These are phyloP conservation scores for Alternaria consortialis DNA, from an alignment of 2,329 filamentous ascomycete species.

Conservation along the genomic window DNA sequence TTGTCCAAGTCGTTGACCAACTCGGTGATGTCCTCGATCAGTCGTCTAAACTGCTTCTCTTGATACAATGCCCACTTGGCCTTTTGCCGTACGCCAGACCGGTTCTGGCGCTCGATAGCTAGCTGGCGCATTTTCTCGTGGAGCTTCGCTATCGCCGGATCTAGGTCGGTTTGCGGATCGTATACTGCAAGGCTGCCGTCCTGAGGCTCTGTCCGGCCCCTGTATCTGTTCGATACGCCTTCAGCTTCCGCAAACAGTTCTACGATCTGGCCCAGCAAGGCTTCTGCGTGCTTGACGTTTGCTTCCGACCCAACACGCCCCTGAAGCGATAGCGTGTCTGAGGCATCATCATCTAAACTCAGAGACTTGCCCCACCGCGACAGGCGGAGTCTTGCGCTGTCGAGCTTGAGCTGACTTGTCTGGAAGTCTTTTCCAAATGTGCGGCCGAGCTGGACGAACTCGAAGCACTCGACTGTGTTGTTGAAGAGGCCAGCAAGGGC, in stretches of 20 bases:
- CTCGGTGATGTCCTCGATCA: too few relatives aligned
- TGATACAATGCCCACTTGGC: not conserved
- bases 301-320: not conserved
- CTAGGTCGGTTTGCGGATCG: not conserved
- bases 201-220: not conserved
- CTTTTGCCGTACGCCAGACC: not conserved
- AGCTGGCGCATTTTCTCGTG: not conserved
- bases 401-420: slow-evolving; percentile 8
- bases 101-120: not conserved
- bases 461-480: slow-evolving; percentile 35
- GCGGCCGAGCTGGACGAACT: slow-evolving; percentile 31
- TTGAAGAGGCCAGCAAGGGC: slow-evolving; percentile 31
- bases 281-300: not conserved
- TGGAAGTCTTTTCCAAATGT: slow-evolving; percentile 28
- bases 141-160: not conserved
- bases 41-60: too few relatives aligned
- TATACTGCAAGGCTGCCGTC: not conserved
- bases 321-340: not conserved
- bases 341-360: not conserved
- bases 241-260: not conserved
- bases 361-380: slow-evolving; percentile 1
- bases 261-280: not conserved
- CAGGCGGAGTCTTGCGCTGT: not conserved
- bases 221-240: not conserved
- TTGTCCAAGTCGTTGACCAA: too few relatives aligned